These are phyloP conservation scores for Gyromitra esculenta DNA, from an alignment of 2,329 filamentous ascomycete species.

Conservation along the genomic window DNA sequence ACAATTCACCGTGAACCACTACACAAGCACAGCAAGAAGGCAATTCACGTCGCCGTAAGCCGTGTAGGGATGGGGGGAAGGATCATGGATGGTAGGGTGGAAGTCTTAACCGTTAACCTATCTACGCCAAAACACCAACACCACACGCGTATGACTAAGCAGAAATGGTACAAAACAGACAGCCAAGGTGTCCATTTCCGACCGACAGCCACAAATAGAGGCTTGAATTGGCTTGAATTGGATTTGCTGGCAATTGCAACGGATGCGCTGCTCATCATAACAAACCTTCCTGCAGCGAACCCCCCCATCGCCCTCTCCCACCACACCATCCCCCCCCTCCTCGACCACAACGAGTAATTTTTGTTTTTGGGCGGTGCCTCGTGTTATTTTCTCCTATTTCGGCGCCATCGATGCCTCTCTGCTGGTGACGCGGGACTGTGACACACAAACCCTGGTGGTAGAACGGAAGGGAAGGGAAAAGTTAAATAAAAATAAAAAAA, in stretches of 20 bases:
- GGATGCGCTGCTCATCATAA: constrained; percentile 9
- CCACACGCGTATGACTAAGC: constrained; percentile 2
- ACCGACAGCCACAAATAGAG: constrained; percentile 1
- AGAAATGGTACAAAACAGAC: not conserved
- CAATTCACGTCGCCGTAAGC: too few species aligned
- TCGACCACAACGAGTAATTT: not conserved
- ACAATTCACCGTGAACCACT: not conserved
- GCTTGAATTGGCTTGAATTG: not conserved
- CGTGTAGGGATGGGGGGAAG: not conserved
- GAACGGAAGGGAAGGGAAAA: too few species aligned
- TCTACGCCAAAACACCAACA: not conserved
- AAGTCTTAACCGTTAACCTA: not conserved
- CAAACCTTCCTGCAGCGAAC: constrained; percentile 6
- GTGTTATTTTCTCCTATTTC: constrained; percentile 21
- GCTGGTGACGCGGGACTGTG: constrained; percentile 2
- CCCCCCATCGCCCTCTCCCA: not conserved
- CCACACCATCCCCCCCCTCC: not conserved
- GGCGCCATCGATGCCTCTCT: constrained; percentile 3
- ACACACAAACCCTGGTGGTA: not conserved
- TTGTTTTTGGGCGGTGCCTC: constrained; percentile 1
- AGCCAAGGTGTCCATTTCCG: not conserved
- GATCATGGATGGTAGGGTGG: too few species aligned
- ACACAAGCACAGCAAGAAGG: not conserved
- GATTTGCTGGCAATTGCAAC: not conserved
- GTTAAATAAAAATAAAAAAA: not conserved